Evolutionary conservation across 2,329 filamentous ascomycete species (phyloP).

Genomic region (Neodidymelliopsis sp.): DNA sequence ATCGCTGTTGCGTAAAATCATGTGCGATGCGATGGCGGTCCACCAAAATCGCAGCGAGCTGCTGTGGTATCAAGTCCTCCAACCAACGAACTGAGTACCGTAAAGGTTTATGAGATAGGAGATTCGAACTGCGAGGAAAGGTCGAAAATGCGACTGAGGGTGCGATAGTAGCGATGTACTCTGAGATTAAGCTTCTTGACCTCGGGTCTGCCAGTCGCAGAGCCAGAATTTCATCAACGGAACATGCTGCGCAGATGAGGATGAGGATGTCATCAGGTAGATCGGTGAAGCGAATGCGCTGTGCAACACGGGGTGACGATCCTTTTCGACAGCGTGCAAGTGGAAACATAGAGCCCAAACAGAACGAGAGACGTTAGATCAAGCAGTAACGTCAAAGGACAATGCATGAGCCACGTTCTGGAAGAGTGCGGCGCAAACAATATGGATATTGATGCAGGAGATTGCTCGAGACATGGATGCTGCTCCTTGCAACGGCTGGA

Average conservation of each 20-base stretch:
- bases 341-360: constrained; percentile 5
- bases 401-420: no score
- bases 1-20: constrained; percentile 24
- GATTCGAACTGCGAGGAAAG: constrained; percentile 30
- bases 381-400: no score
- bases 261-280: constrained; percentile 45
- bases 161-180: constrained; percentile 38
- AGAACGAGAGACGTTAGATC: no score
- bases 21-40: constrained; percentile 39
- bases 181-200: constrained; percentile 32
- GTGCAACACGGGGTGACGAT: background rate
- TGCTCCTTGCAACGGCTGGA: constrained; percentile 6
- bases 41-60: constrained; percentile 40
- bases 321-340: constrained; percentile 3
- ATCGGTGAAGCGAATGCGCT: constrained; percentile 18
- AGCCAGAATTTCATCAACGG: constrained; percentile 37
- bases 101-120: constrained; percentile 20
- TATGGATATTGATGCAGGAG: constrained; percentile 1
- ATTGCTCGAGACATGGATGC: constrained; percentile 15
- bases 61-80: constrained; percentile 35
- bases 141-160: constrained; percentile 37
- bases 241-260: constrained; percentile 35
- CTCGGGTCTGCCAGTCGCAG: constrained; percentile 31
- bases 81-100: constrained; percentile 30
- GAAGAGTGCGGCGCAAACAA: background rate